A percentile compares a stretch with the other conserved stretches of the same genome.
Evolutionary conservation across 1,284 basidiomycete genomes (phyloP).

Genomic region (Naganishia liquefaciens): DNA sequence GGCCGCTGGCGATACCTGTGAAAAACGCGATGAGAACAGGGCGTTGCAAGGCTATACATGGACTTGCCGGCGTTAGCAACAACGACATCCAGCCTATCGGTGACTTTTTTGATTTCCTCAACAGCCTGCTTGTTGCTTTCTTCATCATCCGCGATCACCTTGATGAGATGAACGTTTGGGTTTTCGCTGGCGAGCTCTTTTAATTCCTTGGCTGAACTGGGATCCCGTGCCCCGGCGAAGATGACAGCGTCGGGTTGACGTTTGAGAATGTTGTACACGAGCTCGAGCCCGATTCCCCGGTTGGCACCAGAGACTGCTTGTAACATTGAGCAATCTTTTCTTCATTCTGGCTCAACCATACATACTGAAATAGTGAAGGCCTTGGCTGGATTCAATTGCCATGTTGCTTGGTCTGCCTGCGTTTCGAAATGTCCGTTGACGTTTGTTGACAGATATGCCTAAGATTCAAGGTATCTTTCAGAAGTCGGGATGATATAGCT

Average conservation of each 20-base stretch:
- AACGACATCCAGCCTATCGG: slow-evolving; percentile 32
- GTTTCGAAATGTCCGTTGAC: too few species aligned
- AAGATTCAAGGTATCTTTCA: too few species aligned
- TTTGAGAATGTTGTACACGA: slow-evolving; percentile 33
- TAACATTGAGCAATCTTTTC: background rate
- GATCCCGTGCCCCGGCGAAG: slow-evolving; percentile 39
- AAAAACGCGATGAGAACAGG: background rate
- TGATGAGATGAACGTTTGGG: slow-evolving; percentile 26
- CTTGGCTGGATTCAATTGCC: background rate
- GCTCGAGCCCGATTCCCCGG: slow-evolving; percentile 36
- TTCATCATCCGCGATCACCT: slow-evolving; percentile 34
- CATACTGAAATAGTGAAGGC: background rate
- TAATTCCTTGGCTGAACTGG: slow-evolving; percentile 30
- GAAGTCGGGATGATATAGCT: too few species aligned
- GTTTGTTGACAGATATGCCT: too few species aligned
- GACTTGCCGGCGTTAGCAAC: slow-evolving; percentile 31
- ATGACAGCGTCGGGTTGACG: slow-evolving; percentile 33
- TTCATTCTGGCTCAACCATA: background rate
- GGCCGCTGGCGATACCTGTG: background rate
- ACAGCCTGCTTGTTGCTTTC: slow-evolving; percentile 33
- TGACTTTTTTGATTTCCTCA: slow-evolving; percentile 27
- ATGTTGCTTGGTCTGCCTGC: background rate
- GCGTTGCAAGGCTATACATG: background rate
- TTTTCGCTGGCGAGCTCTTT: slow-evolving; percentile 29
- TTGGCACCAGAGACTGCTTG: slow-evolving; percentile 35